These are phyloP conservation scores for Ophiostoma pallidulum DNA, from an alignment of 2,329 filamentous ascomycete species.

Conservation along the genomic window DNA sequence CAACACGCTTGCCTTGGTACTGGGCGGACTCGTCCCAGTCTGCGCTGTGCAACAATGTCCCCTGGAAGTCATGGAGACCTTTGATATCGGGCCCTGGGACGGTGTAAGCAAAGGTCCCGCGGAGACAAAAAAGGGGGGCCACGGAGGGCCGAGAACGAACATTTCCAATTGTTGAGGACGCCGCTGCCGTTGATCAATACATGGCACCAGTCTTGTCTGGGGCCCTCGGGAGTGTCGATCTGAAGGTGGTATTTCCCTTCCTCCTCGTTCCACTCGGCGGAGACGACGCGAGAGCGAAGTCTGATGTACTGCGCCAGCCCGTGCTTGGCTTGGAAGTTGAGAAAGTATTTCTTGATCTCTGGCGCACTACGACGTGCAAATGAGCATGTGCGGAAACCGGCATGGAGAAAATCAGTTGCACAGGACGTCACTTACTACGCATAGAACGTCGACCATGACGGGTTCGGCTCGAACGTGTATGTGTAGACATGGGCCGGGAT, in stretches of 20 bases:
- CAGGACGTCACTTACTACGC: too few relatives aligned
- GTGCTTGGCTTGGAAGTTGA: constrained; percentile 23
- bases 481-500: too few relatives aligned
- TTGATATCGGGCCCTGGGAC: constrained; percentile 22
- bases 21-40: constrained; percentile 21
- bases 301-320: constrained; percentile 33
- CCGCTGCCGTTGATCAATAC: constrained; percentile 18
- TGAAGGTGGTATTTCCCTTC: constrained; percentile 29
- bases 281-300: constrained; percentile 33
- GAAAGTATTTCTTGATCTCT: constrained; percentile 23
- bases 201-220: constrained; percentile 14
- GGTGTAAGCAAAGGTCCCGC: too few relatives aligned
- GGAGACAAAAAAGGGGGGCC: too few relatives aligned
- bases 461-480: too few relatives aligned
- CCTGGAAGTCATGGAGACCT: constrained; percentile 26
- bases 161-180: constrained; percentile 19
- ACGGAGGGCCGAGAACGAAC: too few relatives aligned
- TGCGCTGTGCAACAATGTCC: constrained; percentile 22
- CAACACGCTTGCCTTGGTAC: constrained; percentile 20
- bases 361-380: too few relatives aligned
- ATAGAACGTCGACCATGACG: too few relatives aligned
- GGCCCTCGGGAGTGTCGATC: constrained; percentile 21
- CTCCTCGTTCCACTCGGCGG: constrained; percentile 34
- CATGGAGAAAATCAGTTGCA: too few relatives aligned
- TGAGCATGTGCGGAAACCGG: too few relatives aligned